phyloP scores from a whole-genome alignment of 306 rosid genomes.

The Malus sylvestris region DNA sequence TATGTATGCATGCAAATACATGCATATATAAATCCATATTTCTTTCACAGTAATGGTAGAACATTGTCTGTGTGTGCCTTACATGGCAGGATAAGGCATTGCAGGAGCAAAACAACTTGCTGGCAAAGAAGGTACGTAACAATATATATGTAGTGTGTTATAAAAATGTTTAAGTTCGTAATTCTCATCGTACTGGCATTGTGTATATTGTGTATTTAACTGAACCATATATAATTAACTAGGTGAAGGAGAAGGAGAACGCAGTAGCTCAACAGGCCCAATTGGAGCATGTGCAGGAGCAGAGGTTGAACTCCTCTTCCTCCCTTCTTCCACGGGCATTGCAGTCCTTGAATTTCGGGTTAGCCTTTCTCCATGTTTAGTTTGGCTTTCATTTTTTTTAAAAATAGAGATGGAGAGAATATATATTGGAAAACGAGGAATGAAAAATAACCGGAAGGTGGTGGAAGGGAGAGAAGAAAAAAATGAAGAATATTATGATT shows the following conservation, averaged over 20 bases:
- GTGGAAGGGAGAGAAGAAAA: not conserved
- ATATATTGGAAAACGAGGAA: not conserved
- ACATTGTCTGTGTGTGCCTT: not conserved
- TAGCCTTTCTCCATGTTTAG: slow-evolving; percentile 5
- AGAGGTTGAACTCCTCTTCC: slow-evolving; percentile 14
- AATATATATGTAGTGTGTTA: not conserved
- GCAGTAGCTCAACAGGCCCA: slow-evolving; percentile 1
- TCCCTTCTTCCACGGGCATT: slow-evolving; percentile 27
- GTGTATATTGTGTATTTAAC: not conserved
- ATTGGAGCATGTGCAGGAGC: slow-evolving; percentile 20
- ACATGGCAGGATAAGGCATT: slow-evolving; percentile 59
- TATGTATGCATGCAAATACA: not conserved
- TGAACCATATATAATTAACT: not conserved
- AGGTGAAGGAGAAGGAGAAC: slow-evolving; percentile 76
- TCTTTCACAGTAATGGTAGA: not conserved
- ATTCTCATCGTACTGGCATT: not conserved
- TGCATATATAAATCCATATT: not conserved
- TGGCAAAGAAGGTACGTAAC: slow-evolving; percentile 47
- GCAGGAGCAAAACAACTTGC: slow-evolving; percentile 61
- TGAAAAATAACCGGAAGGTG: not conserved
- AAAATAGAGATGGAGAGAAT: not conserved
- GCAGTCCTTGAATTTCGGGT: slow-evolving; percentile 43
- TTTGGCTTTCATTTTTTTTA: not conserved
- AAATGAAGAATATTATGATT: not conserved
- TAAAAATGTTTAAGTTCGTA: not conserved